Base-by-base conservation (phyloP, 2,329 filamentous ascomycete species). In the Aspergillus hortae region DNA sequence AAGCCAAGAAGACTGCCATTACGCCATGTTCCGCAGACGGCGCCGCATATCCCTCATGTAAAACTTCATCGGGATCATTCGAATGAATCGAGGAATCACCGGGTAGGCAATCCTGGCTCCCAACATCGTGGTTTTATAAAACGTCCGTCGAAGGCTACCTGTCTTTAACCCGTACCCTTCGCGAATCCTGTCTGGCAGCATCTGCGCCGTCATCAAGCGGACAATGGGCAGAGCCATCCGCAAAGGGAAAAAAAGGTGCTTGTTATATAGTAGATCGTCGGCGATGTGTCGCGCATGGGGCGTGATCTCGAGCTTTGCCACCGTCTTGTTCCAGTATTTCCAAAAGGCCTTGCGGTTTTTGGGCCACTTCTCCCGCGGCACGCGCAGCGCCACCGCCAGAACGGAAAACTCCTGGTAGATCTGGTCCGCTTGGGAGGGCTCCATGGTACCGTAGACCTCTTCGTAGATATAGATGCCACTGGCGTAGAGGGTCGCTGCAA, bases 401-500 rank as follows among this genome's bases (percentile, higher is more conserved):
- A 67, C 48, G 0, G 63, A 58, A 19, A 66, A 68, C 51, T 67
- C 61, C 27, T 51, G 44, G 42, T 65, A 68, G 4, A 64, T 47
- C 4, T 57, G 56, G 23, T 71, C 65, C 6, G 63, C 59, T 0
- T 46, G 55, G 0, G 52, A 52, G 12, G 58, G 54, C 12, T 62
- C 49, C 48, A 74, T 59, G n/a, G 49, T 41, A 6, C 71, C 70
- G 43, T 69, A 71, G 19, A 72, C 56, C 42, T 65, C 59, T 53
- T 73, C 62, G 51, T 74, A 71, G 9, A 74, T 54, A 33, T 68
- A 62, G 32, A 69, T 59, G 5, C 64, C 61, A 1, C 68, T 62
- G 6, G 68, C 71, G 47, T 74, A 74, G 4, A 74, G 59, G 1
- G 72, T 74, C 1, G 71, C 67, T 0, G 72, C 71, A 11, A 74